Base-by-base conservation (phyloP, 1,139 yeast species). In the Taphrina wiesneri region DNA sequence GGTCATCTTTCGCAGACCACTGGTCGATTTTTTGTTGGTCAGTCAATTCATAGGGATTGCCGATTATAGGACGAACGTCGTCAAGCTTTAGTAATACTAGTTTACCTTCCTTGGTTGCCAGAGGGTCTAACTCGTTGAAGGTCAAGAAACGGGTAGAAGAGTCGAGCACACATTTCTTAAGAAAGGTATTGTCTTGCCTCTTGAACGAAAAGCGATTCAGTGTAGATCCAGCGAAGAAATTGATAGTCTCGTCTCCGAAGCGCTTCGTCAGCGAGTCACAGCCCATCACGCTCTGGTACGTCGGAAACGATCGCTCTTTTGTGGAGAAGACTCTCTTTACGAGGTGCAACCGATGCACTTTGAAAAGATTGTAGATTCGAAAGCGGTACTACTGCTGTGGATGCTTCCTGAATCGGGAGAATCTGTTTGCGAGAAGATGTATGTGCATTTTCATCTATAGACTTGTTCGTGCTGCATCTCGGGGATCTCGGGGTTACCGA, bases 171-270 rank as follows among this genome's bases (percentile, higher is more conserved):
- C 91, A 85, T 41, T 76, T 73, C 56, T 78, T 72, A 26, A 91
- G 81, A 73, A 90, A 91, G 36, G 79, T 82, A 26, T 77, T 67
- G 73, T 90, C 88, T 36, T 85, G 86, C 65, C 97, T 79, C 56
- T 91, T 79, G 73, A 90, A 92, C 13, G 95, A 86, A 9, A 91
- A 86, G 69, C 97, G 78, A 76, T 92, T 91, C 65, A 92, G 78
- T 5, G 83, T 85, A 69, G 84, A 86, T 23, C 81, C 81, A 15
- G 88, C 86, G 70, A 79, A 82, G 67, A 45, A 64, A 41, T 67
- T 63, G 62, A 56, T 36, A 19, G 63, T 56, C 52, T 63, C 66
- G 21, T 51, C 39, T 11, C 66, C 66, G 26, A 46, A 63, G 17
- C 49, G 43, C 13, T 36, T 30, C 23, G 49, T 39, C 23, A 63